Evolutionary conservation across 768 basidiomycete species (phyloP).

Genomic region (Suillus tomentosus): DNA sequence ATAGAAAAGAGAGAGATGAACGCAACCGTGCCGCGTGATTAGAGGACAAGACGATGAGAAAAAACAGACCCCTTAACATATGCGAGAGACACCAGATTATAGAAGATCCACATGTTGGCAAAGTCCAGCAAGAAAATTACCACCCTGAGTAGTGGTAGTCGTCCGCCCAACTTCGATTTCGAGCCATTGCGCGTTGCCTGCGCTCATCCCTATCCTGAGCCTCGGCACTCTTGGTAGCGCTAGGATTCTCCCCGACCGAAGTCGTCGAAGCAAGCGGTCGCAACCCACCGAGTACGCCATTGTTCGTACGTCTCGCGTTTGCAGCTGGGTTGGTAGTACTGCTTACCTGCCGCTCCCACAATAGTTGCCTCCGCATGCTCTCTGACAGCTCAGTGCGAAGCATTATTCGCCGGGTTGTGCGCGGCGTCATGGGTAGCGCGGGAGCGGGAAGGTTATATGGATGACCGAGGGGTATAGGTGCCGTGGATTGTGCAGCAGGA

Average conservation of each 20-base stretch:
- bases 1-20: slow-evolving; percentile 25
- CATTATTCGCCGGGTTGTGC: slow-evolving; percentile 85
- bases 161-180: slow-evolving; percentile 69
- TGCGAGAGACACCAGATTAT: slow-evolving; percentile 22
- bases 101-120: slow-evolving; percentile 21
- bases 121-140: slow-evolving; percentile 34
- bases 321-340: slow-evolving; percentile 47
- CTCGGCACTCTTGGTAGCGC: slow-evolving; percentile 20
- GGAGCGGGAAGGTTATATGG: slow-evolving; percentile 76
- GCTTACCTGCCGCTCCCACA: slow-evolving; percentile 79
- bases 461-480: slow-evolving; percentile 60
- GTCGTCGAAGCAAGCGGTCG: slow-evolving; percentile 37
- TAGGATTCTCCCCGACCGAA: slow-evolving; percentile 16
- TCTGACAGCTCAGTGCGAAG: slow-evolving; percentile 84
- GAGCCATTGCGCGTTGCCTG: slow-evolving; percentile 48
- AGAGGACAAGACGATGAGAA: slow-evolving; percentile 18
- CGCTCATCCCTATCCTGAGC: slow-evolving; percentile 43
- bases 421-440: slow-evolving; percentile 73
- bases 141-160: slow-evolving; percentile 69
- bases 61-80: slow-evolving; percentile 22
- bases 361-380: slow-evolving; percentile 73
- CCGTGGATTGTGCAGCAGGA: slow-evolving; percentile 37
- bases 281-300: slow-evolving; percentile 32
- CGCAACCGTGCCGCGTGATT: slow-evolving; percentile 1
- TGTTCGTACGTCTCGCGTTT: slow-evolving; percentile 30